Conservation (phyloP, 495 filamentous ascomycete species). For the Astrocystis sublimbata region DNA sequence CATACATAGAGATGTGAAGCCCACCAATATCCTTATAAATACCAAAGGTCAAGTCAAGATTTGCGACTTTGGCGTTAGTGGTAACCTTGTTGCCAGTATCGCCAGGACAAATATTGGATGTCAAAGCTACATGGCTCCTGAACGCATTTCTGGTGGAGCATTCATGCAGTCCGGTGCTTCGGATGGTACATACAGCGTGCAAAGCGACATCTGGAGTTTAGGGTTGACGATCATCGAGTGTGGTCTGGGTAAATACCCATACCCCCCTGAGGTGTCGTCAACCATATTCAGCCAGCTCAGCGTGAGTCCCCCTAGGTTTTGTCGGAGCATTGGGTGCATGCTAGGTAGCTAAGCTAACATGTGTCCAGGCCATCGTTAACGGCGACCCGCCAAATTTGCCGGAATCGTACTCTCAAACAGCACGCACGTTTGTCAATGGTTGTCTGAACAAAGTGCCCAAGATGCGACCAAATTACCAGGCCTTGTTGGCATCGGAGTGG, state of each 20-base stretch:
- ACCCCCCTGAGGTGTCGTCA: conserved; percentile 96
- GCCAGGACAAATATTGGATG: conserved; percentile 99
- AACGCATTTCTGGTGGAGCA: conserved; percentile 86
- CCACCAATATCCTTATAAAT: conserved; percentile 95
- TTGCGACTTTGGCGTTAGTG: conserved; percentile 97
- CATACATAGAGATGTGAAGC: conserved; percentile 98
- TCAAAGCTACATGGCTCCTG: conserved; percentile 99
- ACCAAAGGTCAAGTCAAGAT: conserved; percentile 92
- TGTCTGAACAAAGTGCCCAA: conserved; percentile 93
- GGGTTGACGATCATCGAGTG: conserved; percentile 96
- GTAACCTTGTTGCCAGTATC: conserved; percentile 95
- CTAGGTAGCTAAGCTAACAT: conserved; percentile 21
- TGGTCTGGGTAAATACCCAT: conserved; percentile 91
- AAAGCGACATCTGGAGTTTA: conserved; percentile 97
- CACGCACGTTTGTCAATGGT: conserved; percentile 81
- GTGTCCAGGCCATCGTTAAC: conserved; percentile 86
- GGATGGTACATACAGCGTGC: conserved; percentile 91
- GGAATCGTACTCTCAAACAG: conserved; percentile 73
- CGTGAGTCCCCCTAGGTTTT: conserved; percentile 58
- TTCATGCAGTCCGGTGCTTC: conserved; percentile 71
- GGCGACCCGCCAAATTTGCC: conserved; percentile 90
- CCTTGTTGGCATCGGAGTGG: conserved; percentile 88
- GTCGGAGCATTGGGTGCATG: not conserved
- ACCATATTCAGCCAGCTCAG: conserved; percentile 98
- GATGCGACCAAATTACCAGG: conserved; percentile 84